These are phyloP conservation scores for Azolla pinnata DNA, from an alignment of 75 land plant species.

Conservation along the genomic window DNA sequence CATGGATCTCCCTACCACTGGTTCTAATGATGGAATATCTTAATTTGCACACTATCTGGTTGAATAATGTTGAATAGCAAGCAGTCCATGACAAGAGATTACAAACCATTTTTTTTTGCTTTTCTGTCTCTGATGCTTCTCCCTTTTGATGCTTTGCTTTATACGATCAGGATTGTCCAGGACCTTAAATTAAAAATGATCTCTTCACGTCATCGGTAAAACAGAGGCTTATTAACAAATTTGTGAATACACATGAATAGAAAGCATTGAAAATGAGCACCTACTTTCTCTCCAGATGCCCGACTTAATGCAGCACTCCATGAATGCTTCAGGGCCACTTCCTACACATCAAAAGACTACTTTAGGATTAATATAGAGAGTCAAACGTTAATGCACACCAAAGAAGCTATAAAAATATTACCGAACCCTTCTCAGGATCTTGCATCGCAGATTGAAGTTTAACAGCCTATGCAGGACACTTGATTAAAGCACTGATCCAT, in stretches of 20 bases:
- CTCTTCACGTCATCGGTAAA: background rate
- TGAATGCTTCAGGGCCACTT: slow-evolving; percentile 49
- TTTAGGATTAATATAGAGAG: background rate
- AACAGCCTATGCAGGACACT: slow-evolving; percentile 23
- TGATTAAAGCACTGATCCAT: background rate
- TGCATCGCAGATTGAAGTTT: slow-evolving; percentile 30
- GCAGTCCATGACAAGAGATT: background rate
- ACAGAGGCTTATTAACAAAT: background rate
- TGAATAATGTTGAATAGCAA: background rate
- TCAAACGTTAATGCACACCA: background rate
- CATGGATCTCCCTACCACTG: background rate
- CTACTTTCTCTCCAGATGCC: slow-evolving; percentile 69
- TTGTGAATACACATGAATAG: background rate
- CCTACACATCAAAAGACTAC: slow-evolving; percentile 9
- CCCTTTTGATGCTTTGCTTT: slow-evolving; percentile 70
- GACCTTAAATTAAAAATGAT: slow-evolving; percentile 26
- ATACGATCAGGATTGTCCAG: slow-evolving; percentile 69
- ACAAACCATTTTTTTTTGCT: slow-evolving; percentile 76
- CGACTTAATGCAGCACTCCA: slow-evolving; percentile 74
- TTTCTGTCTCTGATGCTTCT: slow-evolving; percentile 59
- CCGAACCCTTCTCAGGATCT: slow-evolving; percentile 42
- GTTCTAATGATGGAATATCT: background rate
- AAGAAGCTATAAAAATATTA: background rate
- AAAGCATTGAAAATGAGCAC: background rate
- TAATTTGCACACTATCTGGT: background rate